A percentile compares a stretch with the other conserved stretches of the same genome.
Conservation (phyloP, 495 filamentous ascomycete genomes). For the Stereocaulon alpinum region DNA sequence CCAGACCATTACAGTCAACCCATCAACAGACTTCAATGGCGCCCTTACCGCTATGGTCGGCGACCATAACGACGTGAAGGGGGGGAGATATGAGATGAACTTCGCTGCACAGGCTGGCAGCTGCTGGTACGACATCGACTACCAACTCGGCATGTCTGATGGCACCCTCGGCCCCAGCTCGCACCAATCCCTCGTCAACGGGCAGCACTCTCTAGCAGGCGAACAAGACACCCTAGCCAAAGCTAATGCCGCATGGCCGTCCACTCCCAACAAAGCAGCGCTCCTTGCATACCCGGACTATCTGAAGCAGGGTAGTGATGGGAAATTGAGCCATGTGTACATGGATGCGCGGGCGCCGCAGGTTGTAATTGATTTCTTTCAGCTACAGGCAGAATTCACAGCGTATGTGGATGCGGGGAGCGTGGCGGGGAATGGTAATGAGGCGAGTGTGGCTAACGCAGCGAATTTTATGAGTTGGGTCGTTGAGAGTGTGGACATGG, state of each 20-base stretch:
- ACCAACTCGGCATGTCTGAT: constrained; percentile 14
- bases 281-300: constrained; percentile 7
- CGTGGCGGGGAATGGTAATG: background rate
- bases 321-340: background rate
- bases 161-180: constrained; percentile 12
- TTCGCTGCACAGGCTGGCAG: constrained; percentile 5
- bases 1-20: constrained; percentile 6
- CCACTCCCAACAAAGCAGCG: background rate
- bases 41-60: constrained; percentile 10
- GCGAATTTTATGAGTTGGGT: background rate
- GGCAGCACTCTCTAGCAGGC: constrained; percentile 7
- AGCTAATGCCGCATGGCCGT: constrained; percentile 14
- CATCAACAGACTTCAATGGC: constrained; percentile 9
- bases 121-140: constrained; percentile 18
- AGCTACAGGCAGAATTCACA: constrained; percentile 1
- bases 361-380: constrained; percentile 9
- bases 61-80: background rate
- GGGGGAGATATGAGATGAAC: constrained; percentile 14
- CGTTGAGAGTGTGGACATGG: constrained; percentile 2
- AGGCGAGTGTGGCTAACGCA: background rate
- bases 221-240: constrained; percentile 18
- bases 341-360: background rate
- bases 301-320: background rate
- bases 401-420: constrained; percentile 11
- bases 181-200: background rate